A percentile compares a stretch with the other conserved stretches of the same genome.
Evolutionary conservation across 306 rosid species (phyloP).

Genomic region (Medicago lupulina): DNA sequence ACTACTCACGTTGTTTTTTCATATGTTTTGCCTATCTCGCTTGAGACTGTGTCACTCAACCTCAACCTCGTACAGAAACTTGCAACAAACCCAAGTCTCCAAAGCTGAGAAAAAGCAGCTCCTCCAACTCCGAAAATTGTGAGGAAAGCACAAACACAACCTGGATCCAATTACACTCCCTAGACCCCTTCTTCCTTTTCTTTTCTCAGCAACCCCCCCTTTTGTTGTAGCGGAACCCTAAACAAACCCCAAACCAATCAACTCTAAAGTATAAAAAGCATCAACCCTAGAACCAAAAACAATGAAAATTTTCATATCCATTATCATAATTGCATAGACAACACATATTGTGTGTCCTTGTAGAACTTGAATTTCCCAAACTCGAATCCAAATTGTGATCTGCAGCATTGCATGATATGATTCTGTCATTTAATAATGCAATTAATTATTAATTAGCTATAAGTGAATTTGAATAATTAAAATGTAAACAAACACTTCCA

Average conservation of each 20-base stretch:
- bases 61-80: conserved; percentile 94
- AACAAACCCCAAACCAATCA: conserved; percentile 43
- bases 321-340: conserved; percentile 32
- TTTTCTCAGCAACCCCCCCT: conserved; percentile 94
- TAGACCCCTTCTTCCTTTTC: conserved; percentile 95
- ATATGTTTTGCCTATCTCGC: conserved; percentile 97
- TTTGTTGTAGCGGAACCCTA: conserved; percentile 95
- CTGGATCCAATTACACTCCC: conserved; percentile 96
- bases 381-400: conserved; percentile 74
- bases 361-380: conserved; percentile 66
- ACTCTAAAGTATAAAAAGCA: conserved; percentile 38
- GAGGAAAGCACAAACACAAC: conserved; percentile 85
- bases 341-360: too few relatives aligned
- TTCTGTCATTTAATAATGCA: conserved; percentile 45
- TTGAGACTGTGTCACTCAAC: conserved; percentile 94
- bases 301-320: neutral
- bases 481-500: neutral
- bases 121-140: conserved; percentile 77
- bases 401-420: conserved; percentile 43
- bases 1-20: conserved; percentile 84
- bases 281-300: conserved; percentile 36
- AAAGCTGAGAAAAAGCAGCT: conserved; percentile 61
- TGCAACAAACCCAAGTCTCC: conserved; percentile 94
- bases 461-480: neutral
- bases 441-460: neutral